phyloP scores from a whole-genome alignment of 179 eudicot species.

The Pouteria campechiana region DNA sequence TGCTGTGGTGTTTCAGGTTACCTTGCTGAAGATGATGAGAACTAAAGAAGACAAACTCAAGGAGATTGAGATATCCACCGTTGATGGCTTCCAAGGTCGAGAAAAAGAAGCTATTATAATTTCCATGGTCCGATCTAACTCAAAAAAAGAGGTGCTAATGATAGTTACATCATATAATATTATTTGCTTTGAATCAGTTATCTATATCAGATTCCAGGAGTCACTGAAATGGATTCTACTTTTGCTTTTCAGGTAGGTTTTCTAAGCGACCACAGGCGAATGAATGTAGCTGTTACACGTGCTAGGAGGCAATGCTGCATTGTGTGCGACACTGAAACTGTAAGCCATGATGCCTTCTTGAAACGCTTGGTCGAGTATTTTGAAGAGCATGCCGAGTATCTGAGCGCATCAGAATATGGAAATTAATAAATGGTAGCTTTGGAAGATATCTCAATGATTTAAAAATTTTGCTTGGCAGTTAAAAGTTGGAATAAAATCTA shows the following conservation, averaged over 20 bases:
- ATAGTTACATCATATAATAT: too few species aligned
- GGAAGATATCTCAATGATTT: too few species aligned
- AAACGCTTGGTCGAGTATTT: slow-evolving; percentile 81
- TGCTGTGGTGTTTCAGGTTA: too few species aligned
- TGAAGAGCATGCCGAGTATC: slow-evolving; percentile 90
- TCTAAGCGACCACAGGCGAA: slow-evolving; percentile 83
- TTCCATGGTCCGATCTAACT: slow-evolving; percentile 97
- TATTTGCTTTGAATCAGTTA: too few species aligned
- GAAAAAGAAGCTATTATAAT: slow-evolving; percentile 96
- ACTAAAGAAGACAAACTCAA: slow-evolving; percentile 59
- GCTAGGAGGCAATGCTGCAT: slow-evolving; percentile 95
- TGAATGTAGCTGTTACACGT: slow-evolving; percentile 98
- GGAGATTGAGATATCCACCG: slow-evolving; percentile 88
- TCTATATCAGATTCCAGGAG: too few species aligned
- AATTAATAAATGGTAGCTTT: too few species aligned
- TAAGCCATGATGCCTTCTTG: slow-evolving; percentile 69
- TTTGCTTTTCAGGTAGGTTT: slow-evolving; percentile 59
- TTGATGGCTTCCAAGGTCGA: slow-evolving; percentile 98
- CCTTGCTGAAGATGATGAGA: slow-evolving; percentile 59
- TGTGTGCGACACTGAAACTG: slow-evolving; percentile 93
- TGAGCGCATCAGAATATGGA: slow-evolving; percentile 85
- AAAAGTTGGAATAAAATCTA: too few species aligned
- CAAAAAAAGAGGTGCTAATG: slow-evolving; percentile 74
- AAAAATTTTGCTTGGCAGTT: too few species aligned
- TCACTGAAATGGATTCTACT: not conserved